Base-by-base conservation (phyloP, 345 rosid genomes). In the Mercurialis annua region DNA sequence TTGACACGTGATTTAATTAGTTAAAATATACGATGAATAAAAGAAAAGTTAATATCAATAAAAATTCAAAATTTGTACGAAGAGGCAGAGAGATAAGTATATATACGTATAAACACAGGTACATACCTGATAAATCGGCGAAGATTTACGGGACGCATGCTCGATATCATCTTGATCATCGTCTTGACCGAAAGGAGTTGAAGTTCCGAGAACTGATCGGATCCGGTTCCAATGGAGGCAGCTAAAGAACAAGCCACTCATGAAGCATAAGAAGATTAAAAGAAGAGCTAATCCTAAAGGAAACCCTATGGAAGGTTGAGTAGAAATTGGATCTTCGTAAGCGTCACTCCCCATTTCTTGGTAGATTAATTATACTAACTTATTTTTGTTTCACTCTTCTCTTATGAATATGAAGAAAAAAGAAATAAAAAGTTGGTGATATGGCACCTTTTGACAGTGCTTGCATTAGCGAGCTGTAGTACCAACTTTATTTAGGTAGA, bases 251-350 rank as follows among this genome's bases (percentile, higher is more conserved):
- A 74, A 8, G 0, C 55, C 66, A 56, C 80, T 71, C 69, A 76
- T 76, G 64, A 71, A 30, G 6, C 74, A 46, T 26, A 83, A 64
- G 31, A 64, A 18, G 33, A 74, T 1, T 47, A 78, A n/a, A 27
- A 81, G 69, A 63, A 83, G 69, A 33, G 66, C 77, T 12, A 78
- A 66, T 18, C 82, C 84, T 10, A 83, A 52, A 50, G 81, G 87
- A 30, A 80, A 81, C n/a, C 73, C 67, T 36, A 83, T 43, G 10
- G 70, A 52, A 4, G 82, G 80, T 38, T 78, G 71, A 34, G 5
- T n/a, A n/a, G n/a, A n/a, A n/a, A n/a, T 52, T 12, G 72, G 16
- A 26, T 67, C 71, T 24, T 67, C n/a, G n/a, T n/a, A n/a, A n/a
- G n/a, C n/a, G n/a, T n/a, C 66, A 14, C 56, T 70, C 59, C 47